Conservation (phyloP, 345 rosid species). For the Citrus reticulata region DNA sequence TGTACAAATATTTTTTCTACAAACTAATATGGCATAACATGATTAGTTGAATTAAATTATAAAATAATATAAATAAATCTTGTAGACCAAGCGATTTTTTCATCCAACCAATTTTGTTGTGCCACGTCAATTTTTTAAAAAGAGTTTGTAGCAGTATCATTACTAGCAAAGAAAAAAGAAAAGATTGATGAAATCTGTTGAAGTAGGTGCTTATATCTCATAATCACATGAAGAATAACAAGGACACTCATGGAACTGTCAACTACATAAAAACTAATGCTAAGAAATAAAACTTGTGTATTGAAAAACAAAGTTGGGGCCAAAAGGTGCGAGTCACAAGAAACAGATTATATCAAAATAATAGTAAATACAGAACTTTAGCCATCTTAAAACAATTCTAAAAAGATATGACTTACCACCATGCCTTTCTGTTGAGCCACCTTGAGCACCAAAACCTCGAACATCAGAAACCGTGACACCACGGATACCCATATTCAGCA, state of each 20-base stretch:
- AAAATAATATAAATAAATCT: no score
- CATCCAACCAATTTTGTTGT: no score
- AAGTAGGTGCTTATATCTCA: background rate
- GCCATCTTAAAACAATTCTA: background rate
- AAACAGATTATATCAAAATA: background rate
- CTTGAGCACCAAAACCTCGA: slow-evolving; percentile 87
- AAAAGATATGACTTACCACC: slow-evolving; percentile 49
- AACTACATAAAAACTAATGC: background rate
- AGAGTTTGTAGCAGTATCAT: no score
- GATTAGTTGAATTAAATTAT: no score
- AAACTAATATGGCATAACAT: no score
- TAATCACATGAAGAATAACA: background rate
- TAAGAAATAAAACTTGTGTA: background rate
- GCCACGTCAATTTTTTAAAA: no score
- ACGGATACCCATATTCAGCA: slow-evolving; percentile 74
- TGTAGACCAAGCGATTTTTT: no score
- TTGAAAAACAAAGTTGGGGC: background rate
- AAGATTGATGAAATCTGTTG: background rate
- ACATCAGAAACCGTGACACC: slow-evolving; percentile 93
- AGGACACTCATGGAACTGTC: background rate
- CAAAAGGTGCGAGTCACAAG: background rate
- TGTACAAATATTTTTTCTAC: no score
- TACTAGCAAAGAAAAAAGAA: no score
- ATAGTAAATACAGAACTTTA: background rate
- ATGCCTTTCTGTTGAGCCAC: slow-evolving; percentile 81